Evolutionary conservation across 2,329 filamentous ascomycete genomes (phyloP), one percentile per base, ranked within the genome.

Genomic region (Fusarium sp.): DNA sequence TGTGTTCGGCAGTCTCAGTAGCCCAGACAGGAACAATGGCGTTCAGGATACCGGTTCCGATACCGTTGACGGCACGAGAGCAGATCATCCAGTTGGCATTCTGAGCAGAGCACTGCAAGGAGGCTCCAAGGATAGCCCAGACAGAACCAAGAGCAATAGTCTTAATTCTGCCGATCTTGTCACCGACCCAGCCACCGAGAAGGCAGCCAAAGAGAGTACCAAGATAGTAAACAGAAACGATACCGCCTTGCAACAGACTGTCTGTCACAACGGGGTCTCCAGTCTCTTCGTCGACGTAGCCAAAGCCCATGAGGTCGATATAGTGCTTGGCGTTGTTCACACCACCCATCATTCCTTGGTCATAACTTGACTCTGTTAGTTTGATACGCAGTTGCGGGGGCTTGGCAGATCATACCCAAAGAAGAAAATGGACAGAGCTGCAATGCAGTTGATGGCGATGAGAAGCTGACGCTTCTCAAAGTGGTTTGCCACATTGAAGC

Each of bases 11-110:
- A 0, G 90, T 92, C 80, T 94, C 92, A 0, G 92, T 92, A 0
- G 91, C 91, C 91, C 91, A 94, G 1, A 93, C 91, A 0, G 92
- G 92, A 0, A 92, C 88, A 64, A 94, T 93, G 1, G 91, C 89
- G 75, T 93, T 94, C 20, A 94, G 79, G 52, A 93, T 90, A 10
- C 92, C 92, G 1, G 91, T 94, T 2, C 92, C 92, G 52, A 91
- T 77, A 0, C 77, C 77, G 4, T 79, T 79, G 13, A 83, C 63
- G 0, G 77, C 75, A 2, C 81, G 80, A 1, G 80, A 87, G 16
- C 76, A 78, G 6, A 78, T 72, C 76, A 78, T 78, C 76, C 76
- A 78, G 37, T 71, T 39, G 7, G 65, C 52, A 14, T 78, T 78
- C 27, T 68, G 64, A 4, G 74, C 74, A 1, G 72, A 71, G 5